These are phyloP conservation scores for Alloteropsis semialata DNA, from an alignment of 176 grass and related monocot genomes.

Conservation along the genomic window DNA sequence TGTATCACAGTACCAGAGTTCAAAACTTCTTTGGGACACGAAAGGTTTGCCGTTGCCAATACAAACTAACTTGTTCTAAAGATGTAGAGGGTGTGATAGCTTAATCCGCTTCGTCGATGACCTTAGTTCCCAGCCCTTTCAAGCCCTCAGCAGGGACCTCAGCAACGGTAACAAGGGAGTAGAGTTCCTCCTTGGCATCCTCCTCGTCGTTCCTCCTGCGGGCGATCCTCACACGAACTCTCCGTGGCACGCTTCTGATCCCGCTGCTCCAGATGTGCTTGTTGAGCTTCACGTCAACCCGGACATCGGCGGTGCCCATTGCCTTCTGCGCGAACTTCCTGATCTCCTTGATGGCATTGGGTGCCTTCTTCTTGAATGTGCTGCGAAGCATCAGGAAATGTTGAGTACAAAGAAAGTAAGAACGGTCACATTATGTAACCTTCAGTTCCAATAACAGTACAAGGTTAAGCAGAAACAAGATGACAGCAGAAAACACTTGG, in stretches of 20 bases:
- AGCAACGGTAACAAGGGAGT: slow-evolving; percentile 69
- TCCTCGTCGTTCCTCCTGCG: slow-evolving; percentile 83
- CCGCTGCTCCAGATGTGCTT: slow-evolving; percentile 95
- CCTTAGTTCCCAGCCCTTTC: slow-evolving; percentile 79
- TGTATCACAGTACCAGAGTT: slow-evolving; percentile 24
- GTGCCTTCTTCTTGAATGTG: slow-evolving; percentile 96
- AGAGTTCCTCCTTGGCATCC: slow-evolving; percentile 85
- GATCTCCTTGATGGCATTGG: slow-evolving; percentile 85
- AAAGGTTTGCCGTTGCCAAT: slow-evolving; percentile 25
- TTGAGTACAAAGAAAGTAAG: background rate
- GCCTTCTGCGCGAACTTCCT: slow-evolving; percentile 81
- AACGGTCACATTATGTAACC: background rate
- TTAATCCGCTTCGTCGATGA: slow-evolving; percentile 71
- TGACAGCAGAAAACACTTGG: background rate
- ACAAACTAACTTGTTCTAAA: slow-evolving; percentile 20
- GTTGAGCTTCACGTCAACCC: slow-evolving; percentile 86
- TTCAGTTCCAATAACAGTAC: background rate
- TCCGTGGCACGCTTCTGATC: slow-evolving; percentile 72
- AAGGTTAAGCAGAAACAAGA: background rate
- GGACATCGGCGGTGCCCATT: slow-evolving; percentile 71
- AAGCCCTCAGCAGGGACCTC: slow-evolving; percentile 71
- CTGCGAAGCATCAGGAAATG: slow-evolving; percentile 43
- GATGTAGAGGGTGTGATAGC: background rate
- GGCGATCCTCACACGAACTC: slow-evolving; percentile 74
- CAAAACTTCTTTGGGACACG: slow-evolving; percentile 26